Conservation (phyloP, 805 yeast species). For the Candida michaelii region DNA sequence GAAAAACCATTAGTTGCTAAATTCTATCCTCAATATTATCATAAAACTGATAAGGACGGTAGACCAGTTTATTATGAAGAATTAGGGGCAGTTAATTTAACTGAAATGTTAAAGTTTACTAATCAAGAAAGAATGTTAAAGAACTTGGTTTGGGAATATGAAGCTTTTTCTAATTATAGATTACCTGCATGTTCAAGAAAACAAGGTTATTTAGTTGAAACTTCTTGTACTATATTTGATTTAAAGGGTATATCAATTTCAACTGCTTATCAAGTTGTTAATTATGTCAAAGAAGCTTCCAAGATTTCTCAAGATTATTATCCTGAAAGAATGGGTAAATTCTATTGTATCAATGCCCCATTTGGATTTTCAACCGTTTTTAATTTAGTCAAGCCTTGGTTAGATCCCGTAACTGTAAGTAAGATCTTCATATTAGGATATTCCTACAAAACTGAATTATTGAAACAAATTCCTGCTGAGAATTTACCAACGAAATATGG, state of each 20-base stretch:
- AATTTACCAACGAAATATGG: slow-evolving; percentile 91
- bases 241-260: slow-evolving; percentile 88
- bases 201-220: slow-evolving; percentile 76
- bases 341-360: slow-evolving; percentile 93
- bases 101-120: slow-evolving; percentile 90
- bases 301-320: slow-evolving; percentile 93
- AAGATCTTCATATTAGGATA: slow-evolving; percentile 86
- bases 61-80: slow-evolving; percentile 95
- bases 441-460: slow-evolving; percentile 73
- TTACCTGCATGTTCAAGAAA: slow-evolving; percentile 92
- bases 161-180: slow-evolving; percentile 77
- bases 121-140: slow-evolving; percentile 93
- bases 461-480: slow-evolving; percentile 89
- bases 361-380: slow-evolving; percentile 95
- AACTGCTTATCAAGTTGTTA: slow-evolving; percentile 78
- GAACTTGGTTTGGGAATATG: slow-evolving; percentile 97
- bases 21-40: slow-evolving; percentile 94
- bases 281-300: slow-evolving; percentile 90
- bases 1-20: slow-evolving; percentile 88
- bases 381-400: slow-evolving; percentile 84
- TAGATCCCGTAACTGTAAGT: slow-evolving; percentile 95
- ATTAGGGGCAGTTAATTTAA: slow-evolving; percentile 83
- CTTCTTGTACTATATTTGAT: slow-evolving; percentile 94
- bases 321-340: slow-evolving; percentile 99
- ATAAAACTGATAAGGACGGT: slow-evolving; percentile 94